Conservation (phyloP, 345 rosid genomes). For the Clarkia xantiana region DNA sequence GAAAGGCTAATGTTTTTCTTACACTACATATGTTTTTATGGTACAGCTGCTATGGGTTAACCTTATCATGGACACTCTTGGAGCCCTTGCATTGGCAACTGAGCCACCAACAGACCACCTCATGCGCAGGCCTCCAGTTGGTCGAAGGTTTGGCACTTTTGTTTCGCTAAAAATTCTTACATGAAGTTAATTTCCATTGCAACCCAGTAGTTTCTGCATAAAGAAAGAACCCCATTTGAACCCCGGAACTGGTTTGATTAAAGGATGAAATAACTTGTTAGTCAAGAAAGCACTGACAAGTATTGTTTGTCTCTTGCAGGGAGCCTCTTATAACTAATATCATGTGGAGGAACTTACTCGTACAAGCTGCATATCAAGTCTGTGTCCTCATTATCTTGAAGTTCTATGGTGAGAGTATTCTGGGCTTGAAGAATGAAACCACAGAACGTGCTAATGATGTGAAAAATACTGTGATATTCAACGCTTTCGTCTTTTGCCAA, state of each 20-base stretch:
- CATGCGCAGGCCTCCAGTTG: slow-evolving; percentile 85
- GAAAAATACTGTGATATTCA: slow-evolving; percentile 85
- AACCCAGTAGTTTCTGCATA: too few relatives aligned
- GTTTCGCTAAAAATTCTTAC: too few relatives aligned
- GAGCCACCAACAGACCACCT: slow-evolving; percentile 98
- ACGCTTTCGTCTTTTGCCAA: slow-evolving; percentile 82
- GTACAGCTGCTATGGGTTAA: slow-evolving; percentile 93
- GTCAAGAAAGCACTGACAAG: neutral
- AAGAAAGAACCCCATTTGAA: too few relatives aligned
- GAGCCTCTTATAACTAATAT: slow-evolving; percentile 93
- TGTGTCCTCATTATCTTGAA: slow-evolving; percentile 72
- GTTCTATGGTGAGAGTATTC: slow-evolving; percentile 49
- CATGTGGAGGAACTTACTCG: slow-evolving; percentile 91
- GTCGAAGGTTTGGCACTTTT: slow-evolving; percentile 48
- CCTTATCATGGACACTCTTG: slow-evolving; percentile 97
- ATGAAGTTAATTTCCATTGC: too few relatives aligned
- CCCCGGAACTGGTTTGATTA: too few relatives aligned
- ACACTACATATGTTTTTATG: neutral
- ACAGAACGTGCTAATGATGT: slow-evolving; percentile 41
- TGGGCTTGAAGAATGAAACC: slow-evolving; percentile 29
- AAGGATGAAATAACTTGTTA: too few relatives aligned
- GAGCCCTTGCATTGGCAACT: slow-evolving; percentile 97
- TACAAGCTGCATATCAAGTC: slow-evolving; percentile 91
- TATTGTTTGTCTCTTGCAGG: slow-evolving; percentile 23
- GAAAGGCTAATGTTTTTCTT: too few relatives aligned